phyloP scores from a whole-genome alignment of 257 asterid species.

The Nicotiana undulata region DNA sequence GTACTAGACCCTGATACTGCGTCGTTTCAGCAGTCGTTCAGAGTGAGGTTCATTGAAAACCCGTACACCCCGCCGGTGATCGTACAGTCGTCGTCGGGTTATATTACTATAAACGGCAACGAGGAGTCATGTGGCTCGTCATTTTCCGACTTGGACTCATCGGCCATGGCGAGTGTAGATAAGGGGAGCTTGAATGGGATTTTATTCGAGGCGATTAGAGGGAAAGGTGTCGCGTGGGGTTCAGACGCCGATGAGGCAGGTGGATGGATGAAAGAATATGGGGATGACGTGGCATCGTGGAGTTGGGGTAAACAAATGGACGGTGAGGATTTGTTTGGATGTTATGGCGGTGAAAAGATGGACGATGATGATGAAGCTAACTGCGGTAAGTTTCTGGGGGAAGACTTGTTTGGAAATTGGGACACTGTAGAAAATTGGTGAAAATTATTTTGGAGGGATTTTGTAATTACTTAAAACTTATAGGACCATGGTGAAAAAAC shows the following conservation, averaged over 20 bases:
- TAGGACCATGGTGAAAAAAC: neutral
- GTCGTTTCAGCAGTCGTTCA: conserved; percentile 17
- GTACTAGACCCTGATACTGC: conserved; percentile 31
- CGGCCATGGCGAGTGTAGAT: conserved; percentile 68
- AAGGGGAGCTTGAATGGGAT: conserved; percentile 26
- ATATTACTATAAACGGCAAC: conserved; percentile 62
- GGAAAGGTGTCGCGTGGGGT: conserved; percentile 22
- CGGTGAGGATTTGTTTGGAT: conserved; percentile 18
- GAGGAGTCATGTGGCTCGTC: conserved; percentile 81
- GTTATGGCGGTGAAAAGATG: neutral
- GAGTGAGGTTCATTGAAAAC: conserved; percentile 51
- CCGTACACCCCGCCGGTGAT: conserved; percentile 40
- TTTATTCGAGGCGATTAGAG: neutral
- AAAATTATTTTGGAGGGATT: conserved; percentile 5
- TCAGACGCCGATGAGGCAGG: conserved; percentile 16
- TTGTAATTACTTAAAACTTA: neutral
- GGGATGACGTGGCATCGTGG: conserved; percentile 19
- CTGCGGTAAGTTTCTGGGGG: conserved; percentile 37
- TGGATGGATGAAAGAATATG: conserved; percentile 11
- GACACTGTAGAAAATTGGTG: conserved; percentile 5
- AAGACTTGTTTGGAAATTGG: conserved; percentile 18
- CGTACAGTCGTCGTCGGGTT: conserved; percentile 48
- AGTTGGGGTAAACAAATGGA: conserved; percentile 11
- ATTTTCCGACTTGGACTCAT: conserved; percentile 51
- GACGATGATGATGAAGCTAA: conserved; percentile 20